Base-by-base conservation (phyloP, 169 alveolate species). In the Plasmodium cynomolgi region DNA sequence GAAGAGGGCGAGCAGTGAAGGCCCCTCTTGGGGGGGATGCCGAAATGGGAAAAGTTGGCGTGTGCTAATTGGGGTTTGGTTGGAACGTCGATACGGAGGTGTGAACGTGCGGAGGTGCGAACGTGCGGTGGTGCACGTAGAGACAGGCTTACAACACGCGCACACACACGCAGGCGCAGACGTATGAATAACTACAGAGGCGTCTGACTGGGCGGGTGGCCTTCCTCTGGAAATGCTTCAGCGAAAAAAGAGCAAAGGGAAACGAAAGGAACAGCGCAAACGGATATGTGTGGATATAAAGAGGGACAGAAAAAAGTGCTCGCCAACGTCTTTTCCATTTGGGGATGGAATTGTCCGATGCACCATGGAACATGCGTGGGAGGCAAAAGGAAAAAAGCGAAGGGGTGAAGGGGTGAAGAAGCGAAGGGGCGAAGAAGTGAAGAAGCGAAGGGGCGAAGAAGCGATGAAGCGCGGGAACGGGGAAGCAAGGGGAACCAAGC, bases 321-420 rank as follows among this genome's bases (percentile, higher is more conserved):
- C 1, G 3, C 23, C 1, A 7, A n/a, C 72, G 6, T 56, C 72
- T 56, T 56, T 56, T 13, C 23, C 72, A 56, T 56, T 56, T 56
- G n/a, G n/a, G n/a, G 72, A 4, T 8, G 23, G 54, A 84, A 84
- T 62, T 34, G 73, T 6, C 56, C 75, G 93, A 73, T 84, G 93
- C 84, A 84, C 93, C 93, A 75, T 20, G 26, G 93, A 73, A 84
- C 93, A 84, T 84, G 58, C 93, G 79, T 73, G 84, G 84, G 31
- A 58, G 20, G 23, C 9, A 33, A 33, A 79, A 17, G 29, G 29
- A 31, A 13, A 13, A 31, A 74, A 74, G 29, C 15, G 0, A 72
- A 72, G 29, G 9, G 81, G 29, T n/a, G n/a, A n/a, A n/a, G n/a
- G n/a, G 13, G 31, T 8, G 5, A 62, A 62, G 5, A 3, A 20